Evolutionary conservation across 306 rosid genomes (phyloP), one percentile per base, ranked within the genome.

Genomic region (Albizia julibrissin): DNA sequence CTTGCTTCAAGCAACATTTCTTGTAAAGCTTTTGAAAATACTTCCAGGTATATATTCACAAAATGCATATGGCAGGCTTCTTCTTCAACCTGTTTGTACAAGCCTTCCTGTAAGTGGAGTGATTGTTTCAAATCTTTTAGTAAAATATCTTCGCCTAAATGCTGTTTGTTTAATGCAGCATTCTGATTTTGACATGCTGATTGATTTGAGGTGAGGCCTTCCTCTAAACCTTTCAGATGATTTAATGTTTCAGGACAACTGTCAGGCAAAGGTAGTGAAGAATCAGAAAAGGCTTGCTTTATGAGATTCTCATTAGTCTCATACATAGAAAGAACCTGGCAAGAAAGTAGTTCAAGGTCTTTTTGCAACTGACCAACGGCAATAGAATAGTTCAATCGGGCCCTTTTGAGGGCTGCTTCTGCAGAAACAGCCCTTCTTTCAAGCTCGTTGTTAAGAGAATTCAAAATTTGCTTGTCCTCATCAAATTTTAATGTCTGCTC

Each of bases 301-400:
- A 93, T 87, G 72, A 96, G 97, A 87, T 90, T 94, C 84, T 93
- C 94, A 86, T 91, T 96, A 49, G 97, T 93, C 91, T 96, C 97
- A 69, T 89, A 90, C 98, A 96, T 89, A 77, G 97, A 92, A 62
- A 87, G 82, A 84, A 96, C 91, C 92, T 96, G 99, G 86, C 80
- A 74, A 75, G 99, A 92, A 84, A 96, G 97, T 52, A 92, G 73
- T 77, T 93, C 94, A 6, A 96, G 99, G 94, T 96, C 98, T 87
- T 93, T 96, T 89, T 93, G 99, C 84, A 96, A 85, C 88, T 96
- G 98, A 79, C 90, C 90, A 72, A 92, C 97, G 10, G 99, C 98
- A 85, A 93, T 93, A 67, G 99, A 96, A 87, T 96, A 96, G 87
- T 96, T 96, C 90, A 93, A 84, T 83, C 94, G 93, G 69, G 97